phyloP scores from a whole-genome alignment of 345 rosid genomes.

The Citrus maxima region DNA sequence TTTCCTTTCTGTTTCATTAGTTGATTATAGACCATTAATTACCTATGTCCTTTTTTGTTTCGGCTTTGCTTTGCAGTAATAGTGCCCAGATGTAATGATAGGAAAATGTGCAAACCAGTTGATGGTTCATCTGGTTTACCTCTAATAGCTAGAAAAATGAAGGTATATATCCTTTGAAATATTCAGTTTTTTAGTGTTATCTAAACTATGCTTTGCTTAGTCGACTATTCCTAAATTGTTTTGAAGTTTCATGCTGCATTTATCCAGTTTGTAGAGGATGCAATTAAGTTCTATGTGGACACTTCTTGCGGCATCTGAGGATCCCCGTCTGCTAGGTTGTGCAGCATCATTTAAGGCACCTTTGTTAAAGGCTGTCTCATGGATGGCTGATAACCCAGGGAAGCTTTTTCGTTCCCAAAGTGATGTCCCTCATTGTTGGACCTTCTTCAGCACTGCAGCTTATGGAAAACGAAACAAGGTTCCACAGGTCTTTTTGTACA shows the following conservation, averaged over 20 bases:
- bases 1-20: too few species aligned
- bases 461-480: constrained; percentile 51
- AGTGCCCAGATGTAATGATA: too few species aligned
- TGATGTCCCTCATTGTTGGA: constrained; percentile 67
- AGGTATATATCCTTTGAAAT: constrained; percentile 48
- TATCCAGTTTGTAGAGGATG: constrained; percentile 43
- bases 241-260: not conserved
- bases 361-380: constrained; percentile 26
- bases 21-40: too few species aligned
- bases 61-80: too few species aligned
- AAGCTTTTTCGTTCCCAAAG: constrained; percentile 46
- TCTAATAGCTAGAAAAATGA: too few species aligned
- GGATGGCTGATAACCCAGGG: constrained; percentile 84
- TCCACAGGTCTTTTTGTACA: constrained; percentile 57
- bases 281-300: constrained; percentile 53
- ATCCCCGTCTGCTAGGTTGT: too few species aligned
- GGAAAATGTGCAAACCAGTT: too few species aligned
- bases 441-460: constrained; percentile 61
- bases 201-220: not conserved
- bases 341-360: too few species aligned
- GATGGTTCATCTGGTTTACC: too few species aligned
- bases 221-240: not conserved
- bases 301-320: too few species aligned
- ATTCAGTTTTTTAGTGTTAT: not conserved
- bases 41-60: too few species aligned